These are phyloP conservation scores for Galerina marginata DNA, from an alignment of 768 basidiomycete genomes.

Conservation along the genomic window DNA sequence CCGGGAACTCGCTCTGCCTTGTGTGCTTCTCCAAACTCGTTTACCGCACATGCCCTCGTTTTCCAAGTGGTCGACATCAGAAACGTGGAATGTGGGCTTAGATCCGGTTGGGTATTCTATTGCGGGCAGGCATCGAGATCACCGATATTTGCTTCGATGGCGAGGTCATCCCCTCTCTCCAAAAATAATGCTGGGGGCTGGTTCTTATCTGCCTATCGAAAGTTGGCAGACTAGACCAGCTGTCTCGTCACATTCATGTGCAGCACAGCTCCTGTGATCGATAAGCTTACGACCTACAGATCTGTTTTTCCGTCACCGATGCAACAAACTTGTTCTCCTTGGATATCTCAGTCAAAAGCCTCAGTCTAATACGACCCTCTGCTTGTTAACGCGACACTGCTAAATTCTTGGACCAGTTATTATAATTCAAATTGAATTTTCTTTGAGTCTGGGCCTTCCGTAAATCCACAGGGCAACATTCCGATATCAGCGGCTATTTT, in stretches of 20 bases:
- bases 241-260: background rate
- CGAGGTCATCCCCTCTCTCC: background rate
- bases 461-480: too few species aligned
- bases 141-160: background rate
- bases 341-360: too few species aligned
- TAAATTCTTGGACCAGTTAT: too few species aligned
- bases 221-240: background rate
- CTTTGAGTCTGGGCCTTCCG: too few species aligned
- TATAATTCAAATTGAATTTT: too few species aligned
- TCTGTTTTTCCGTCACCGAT: too few species aligned
- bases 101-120: background rate
- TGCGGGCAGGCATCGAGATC: background rate
- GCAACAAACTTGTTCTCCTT: too few species aligned
- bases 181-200: background rate
- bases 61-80: background rate
- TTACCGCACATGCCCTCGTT: background rate
- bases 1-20: background rate
- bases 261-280: too few species aligned
- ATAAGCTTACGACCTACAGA: too few species aligned
- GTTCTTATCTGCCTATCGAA: background rate
- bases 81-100: background rate
- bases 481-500: too few species aligned
- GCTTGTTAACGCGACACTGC: too few species aligned
- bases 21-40: background rate
- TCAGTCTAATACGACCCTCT: too few species aligned